phyloP scores from a whole-genome alignment of 345 rosid genomes.

The Populus nigra region DNA sequence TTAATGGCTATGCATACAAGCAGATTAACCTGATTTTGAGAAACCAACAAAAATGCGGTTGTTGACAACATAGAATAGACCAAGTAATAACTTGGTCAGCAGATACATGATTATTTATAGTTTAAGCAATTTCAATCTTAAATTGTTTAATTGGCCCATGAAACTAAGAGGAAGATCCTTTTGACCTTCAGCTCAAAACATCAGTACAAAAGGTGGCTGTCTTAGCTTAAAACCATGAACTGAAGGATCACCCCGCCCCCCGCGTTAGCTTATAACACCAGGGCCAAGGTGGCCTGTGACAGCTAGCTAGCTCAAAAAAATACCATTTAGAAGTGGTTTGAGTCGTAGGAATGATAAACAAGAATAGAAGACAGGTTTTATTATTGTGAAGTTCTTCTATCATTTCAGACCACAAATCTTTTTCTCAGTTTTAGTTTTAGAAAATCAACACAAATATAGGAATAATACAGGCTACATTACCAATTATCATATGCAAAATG shows the following conservation, averaged over 20 bases:
- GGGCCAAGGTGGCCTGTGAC: neutral
- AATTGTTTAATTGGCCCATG: neutral
- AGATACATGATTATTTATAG: neutral
- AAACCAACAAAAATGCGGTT: neutral
- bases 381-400: neutral
- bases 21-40: neutral
- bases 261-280: neutral
- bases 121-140: neutral
- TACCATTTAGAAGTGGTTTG: neutral
- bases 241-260: neutral
- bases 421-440: neutral
- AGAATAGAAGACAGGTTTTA: too few species aligned
- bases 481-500: neutral
- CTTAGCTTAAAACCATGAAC: neutral
- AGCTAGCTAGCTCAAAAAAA: neutral
- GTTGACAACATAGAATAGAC: neutral
- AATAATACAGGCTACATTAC: neutral
- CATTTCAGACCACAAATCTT: neutral
- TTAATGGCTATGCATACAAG: neutral
- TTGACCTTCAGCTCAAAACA: neutral
- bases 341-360: neutral
- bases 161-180: neutral
- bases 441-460: neutral
- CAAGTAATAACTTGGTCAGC: neutral
- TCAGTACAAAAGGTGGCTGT: neutral